Conservation (phyloP, 257 asterid species). For the Penstemon barbatus region DNA sequence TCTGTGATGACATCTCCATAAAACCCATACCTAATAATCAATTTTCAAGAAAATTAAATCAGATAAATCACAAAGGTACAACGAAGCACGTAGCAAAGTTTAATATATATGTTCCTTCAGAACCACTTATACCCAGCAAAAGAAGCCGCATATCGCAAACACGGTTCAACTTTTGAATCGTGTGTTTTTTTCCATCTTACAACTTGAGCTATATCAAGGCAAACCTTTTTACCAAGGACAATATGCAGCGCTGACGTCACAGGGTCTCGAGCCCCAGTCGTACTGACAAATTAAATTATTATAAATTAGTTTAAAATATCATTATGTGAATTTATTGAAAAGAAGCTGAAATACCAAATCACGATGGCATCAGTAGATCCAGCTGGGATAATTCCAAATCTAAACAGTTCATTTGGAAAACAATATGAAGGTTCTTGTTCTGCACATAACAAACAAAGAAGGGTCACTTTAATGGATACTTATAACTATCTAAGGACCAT, state of each 20-base stretch:
- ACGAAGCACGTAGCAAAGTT: conserved; percentile 22
- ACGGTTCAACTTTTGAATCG: conserved; percentile 75
- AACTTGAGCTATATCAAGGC: conserved; percentile 92
- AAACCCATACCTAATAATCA: conserved; percentile 77
- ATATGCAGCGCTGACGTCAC: conserved; percentile 91
- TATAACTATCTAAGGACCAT: neutral
- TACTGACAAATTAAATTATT: conserved; percentile 57
- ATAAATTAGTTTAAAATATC: no score
- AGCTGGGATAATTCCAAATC: conserved; percentile 96
- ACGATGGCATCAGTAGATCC: conserved; percentile 98
- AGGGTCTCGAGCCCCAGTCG: conserved; percentile 96
- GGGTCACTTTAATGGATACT: neutral
- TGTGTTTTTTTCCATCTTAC: conserved; percentile 85
- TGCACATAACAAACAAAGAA: conserved; percentile 37
- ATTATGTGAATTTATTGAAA: neutral
- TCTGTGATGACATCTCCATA: conserved; percentile 97
- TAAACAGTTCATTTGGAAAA: conserved; percentile 69
- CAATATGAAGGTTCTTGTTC: conserved; percentile 57
- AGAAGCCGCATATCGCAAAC: conserved; percentile 97
- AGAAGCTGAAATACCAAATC: conserved; percentile 60
- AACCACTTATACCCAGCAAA: conserved; percentile 72
- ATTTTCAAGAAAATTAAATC: conserved; percentile 10
- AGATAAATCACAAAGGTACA: conserved; percentile 15
- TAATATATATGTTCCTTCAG: no score
- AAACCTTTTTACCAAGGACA: conserved; percentile 79